Evolutionary conservation across 2,329 filamentous ascomycete genomes (phyloP).

Genomic region (Pseudocercospora crystallina): DNA sequence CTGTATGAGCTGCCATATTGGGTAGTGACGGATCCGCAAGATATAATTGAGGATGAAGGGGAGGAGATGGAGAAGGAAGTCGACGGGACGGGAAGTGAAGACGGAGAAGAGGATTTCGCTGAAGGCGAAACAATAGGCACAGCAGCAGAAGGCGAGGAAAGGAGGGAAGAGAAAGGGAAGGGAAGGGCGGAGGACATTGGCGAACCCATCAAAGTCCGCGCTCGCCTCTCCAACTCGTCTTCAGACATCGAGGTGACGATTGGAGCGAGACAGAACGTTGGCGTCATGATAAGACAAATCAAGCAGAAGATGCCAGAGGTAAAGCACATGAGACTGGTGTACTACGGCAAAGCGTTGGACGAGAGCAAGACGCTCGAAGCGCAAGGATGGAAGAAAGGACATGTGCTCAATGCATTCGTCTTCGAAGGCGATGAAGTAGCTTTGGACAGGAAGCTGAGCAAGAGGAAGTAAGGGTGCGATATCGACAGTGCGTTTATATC

Average conservation of each 20-base stretch:
- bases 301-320: slow-evolving; percentile 58
- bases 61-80: slow-evolving; percentile 31
- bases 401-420: slow-evolving; percentile 76
- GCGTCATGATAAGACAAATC: slow-evolving; percentile 62
- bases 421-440: slow-evolving; percentile 4
- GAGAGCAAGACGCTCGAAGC: slow-evolving; percentile 64
- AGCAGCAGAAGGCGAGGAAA: background rate
- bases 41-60: slow-evolving; percentile 36
- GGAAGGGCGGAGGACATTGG: slow-evolving; percentile 35
- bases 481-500: background rate
- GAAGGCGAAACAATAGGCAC: background rate
- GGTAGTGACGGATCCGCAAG: slow-evolving; percentile 46
- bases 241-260: slow-evolving; percentile 39
- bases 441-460: slow-evolving; percentile 2
- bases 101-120: slow-evolving; percentile 17
- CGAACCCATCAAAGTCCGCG: slow-evolving; percentile 33
- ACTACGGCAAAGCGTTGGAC: slow-evolving; percentile 77
- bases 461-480: background rate
- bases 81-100: slow-evolving; percentile 22
- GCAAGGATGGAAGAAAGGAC: slow-evolving; percentile 73
- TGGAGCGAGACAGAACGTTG: slow-evolving; percentile 56
- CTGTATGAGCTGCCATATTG: slow-evolving; percentile 48
- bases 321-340: slow-evolving; percentile 69
- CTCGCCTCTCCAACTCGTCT: slow-evolving; percentile 40
- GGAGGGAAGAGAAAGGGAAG: slow-evolving; percentile 34